Base-by-base conservation (phyloP, 2,329 filamentous ascomycete species). In the Leptosphaerulina australis region DNA sequence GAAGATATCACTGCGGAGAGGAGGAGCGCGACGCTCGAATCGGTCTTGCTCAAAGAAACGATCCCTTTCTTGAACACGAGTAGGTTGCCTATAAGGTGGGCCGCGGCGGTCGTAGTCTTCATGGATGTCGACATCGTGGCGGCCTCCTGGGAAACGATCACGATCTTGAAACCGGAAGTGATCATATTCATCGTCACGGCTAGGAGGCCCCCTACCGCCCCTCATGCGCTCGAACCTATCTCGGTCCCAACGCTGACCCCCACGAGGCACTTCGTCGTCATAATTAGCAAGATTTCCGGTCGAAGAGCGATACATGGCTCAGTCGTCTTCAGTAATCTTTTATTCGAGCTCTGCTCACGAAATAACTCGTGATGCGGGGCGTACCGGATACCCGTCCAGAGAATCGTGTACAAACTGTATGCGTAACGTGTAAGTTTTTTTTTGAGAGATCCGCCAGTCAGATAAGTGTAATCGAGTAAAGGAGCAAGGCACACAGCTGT, bases 21-120 rank as follows among this genome's bases (percentile, higher is more conserved):
- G 63, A 41, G 48, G 48, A 17, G 50, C 50, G 21, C 43, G 50
- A 36, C 66, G 54, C 26, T 64, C 66, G 55, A 68, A 74, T 37
- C 72, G 78, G 3, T 88, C 83, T 15, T 87, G 84, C 54, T 81
- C 78, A 50, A 78, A 77, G 55, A 79, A 79, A 30, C 77, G 77
- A 43, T 86, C 82, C 30, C 78, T 78, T 34, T 79, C 75, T 51
- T 61, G 55, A 22, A 71, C 68, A 25, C 67, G 72, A 2, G 59
- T 54, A 11, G 43, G 43, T 46, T 62, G 55, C 14, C 63, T 69
- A 29, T 70, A 57, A 7, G 49, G 49, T 46, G 62, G 55, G n/a
- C 62, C 70, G 28, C 70, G 72, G 29, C 73, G 77, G 50, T 76
- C 73, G 38, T 65, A 64, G 51, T 74, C 71, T 45, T 78, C 74